Percentiles rank a stretch among this genome's conserved stretches.
Evolutionary conservation across 345 rosid genomes (phyloP).

Genomic region (Raphanus raphanistrum): DNA sequence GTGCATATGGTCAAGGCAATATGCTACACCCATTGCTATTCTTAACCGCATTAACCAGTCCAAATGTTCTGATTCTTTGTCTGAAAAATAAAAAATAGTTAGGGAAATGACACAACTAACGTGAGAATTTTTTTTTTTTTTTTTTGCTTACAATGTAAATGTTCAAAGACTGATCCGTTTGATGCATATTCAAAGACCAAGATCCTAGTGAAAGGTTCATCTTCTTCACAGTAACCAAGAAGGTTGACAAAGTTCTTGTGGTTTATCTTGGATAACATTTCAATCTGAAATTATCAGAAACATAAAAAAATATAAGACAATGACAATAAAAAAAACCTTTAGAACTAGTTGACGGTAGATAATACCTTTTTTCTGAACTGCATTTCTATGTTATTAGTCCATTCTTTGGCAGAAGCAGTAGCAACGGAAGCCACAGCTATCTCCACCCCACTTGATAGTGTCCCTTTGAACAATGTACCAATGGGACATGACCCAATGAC

Average conservation of each 20-base stretch:
- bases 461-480: not conserved
- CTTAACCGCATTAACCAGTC: not conserved
- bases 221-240: not conserved
- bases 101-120: not conserved
- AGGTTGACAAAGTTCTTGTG: not conserved
- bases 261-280: not conserved
- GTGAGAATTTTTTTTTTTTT: not conserved
- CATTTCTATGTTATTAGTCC: not conserved
- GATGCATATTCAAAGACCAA: slow-evolving; percentile 1
- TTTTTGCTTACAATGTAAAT: not conserved
- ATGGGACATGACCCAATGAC: not conserved
- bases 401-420: not conserved
- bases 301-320: not conserved
- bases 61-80: not conserved
- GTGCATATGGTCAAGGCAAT: not conserved
- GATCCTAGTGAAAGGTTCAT: slow-evolving; percentile 4
- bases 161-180: not conserved
- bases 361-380: not conserved
- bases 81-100: not conserved
- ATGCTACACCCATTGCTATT: not conserved
- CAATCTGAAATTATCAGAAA: not conserved
- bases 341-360: not conserved
- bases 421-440: slow-evolving; percentile 1
- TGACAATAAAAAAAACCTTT: not conserved
- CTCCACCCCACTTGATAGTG: not conserved